phyloP scores from a whole-genome alignment of 306 rosid genomes.

The Carpinus fangiana region DNA sequence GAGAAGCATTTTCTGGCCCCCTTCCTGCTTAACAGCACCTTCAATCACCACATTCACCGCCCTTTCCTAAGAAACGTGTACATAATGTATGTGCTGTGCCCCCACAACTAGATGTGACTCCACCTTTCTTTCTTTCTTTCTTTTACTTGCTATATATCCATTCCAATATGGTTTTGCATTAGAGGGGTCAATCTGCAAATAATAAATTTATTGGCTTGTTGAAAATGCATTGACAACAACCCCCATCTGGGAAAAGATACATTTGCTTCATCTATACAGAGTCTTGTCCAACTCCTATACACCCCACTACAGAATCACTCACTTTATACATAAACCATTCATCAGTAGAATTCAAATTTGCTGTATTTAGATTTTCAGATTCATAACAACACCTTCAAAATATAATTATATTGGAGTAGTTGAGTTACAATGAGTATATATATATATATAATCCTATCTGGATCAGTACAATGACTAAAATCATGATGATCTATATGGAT shows the following conservation, averaged over 20 bases:
- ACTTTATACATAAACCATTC: background rate
- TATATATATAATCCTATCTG: slow-evolving; percentile 11
- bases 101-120: slow-evolving; percentile 48
- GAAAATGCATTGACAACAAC: slow-evolving; percentile 32
- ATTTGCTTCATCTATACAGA: slow-evolving; percentile 25
- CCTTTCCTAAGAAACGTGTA: slow-evolving; percentile 6
- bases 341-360: slow-evolving; percentile 21
- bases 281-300: slow-evolving; percentile 18
- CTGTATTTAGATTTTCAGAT: background rate
- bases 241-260: slow-evolving; percentile 1
- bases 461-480: slow-evolving; percentile 24
- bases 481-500: background rate
- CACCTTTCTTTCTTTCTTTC: slow-evolving; percentile 37
- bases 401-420: slow-evolving; percentile 5
- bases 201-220: slow-evolving; percentile 13
- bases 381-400: slow-evolving; percentile 25
- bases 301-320: slow-evolving; percentile 1
- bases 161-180: slow-evolving; percentile 7
- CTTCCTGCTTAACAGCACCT: slow-evolving; percentile 19
- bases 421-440: background rate
- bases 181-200: slow-evolving; percentile 20
- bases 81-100: slow-evolving; percentile 18
- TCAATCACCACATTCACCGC: slow-evolving; percentile 17
- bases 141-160: no score
- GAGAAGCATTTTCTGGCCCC: background rate